A percentile compares a stretch with the other conserved stretches of the same genome.
Conservation (phyloP, 129 eudicot genomes). For the Escallonia herrerae region DNA sequence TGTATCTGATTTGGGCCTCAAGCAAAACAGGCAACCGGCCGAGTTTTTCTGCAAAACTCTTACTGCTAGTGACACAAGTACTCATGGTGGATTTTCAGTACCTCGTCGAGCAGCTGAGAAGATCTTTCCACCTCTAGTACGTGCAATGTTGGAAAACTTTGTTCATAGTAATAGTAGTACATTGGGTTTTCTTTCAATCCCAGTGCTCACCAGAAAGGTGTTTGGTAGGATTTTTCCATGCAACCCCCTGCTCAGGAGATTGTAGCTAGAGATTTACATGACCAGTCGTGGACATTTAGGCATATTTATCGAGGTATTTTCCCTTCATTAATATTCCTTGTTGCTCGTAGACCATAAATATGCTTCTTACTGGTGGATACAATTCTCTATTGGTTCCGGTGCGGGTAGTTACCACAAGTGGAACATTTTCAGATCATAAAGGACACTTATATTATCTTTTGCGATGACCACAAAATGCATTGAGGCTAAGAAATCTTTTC, state of each 20-base stretch:
- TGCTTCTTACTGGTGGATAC: too few species aligned
- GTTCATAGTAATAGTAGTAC: neutral
- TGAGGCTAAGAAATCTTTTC: too few species aligned
- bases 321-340: neutral
- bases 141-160: neutral
- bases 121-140: constrained; percentile 86
- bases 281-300: constrained; percentile 89
- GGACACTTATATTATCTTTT: too few species aligned
- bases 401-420: too few species aligned
- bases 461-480: too few species aligned
- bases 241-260: constrained; percentile 97
- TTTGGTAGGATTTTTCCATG: constrained; percentile 74
- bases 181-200: neutral
- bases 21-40: constrained; percentile 78
- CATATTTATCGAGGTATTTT: constrained; percentile 81
- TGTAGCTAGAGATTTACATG: constrained; percentile 84
- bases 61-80: constrained; percentile 95
- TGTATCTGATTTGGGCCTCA: constrained; percentile 81
- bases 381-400: too few species aligned
- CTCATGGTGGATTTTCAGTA: constrained; percentile 96
- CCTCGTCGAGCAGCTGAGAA: constrained; percentile 98
- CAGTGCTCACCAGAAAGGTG: constrained; percentile 24
- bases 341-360: too few species aligned
- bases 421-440: too few species aligned
- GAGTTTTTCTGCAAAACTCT: constrained; percentile 96